phyloP scores from a whole-genome alignment of 2,329 filamentous ascomycete species.

The Teratosphaeriaceae sp. region DNA sequence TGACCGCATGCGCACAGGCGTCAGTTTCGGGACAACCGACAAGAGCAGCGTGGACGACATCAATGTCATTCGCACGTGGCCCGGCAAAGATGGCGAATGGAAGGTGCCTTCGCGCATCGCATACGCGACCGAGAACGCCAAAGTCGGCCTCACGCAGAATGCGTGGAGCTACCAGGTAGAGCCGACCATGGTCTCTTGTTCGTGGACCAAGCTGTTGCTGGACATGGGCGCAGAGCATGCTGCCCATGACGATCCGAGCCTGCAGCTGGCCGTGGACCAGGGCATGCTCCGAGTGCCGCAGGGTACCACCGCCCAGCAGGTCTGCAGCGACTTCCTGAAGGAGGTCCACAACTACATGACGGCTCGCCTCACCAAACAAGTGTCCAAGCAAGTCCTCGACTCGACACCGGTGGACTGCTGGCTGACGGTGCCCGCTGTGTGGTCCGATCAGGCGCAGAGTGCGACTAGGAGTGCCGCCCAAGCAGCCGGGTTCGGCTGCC shows the following conservation, averaged over 20 bases:
- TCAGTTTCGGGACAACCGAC: constrained; percentile 14
- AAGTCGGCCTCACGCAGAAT: neutral
- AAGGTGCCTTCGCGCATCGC: constrained; percentile 13
- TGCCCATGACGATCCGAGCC: constrained; percentile 9
- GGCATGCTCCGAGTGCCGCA: constrained; percentile 10
- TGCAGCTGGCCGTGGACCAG: constrained; percentile 10
- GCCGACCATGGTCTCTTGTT: constrained; percentile 9
- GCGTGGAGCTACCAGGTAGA: constrained; percentile 9
- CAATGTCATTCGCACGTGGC: constrained; percentile 12
- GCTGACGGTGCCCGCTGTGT: constrained; percentile 24
- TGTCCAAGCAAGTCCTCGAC: constrained; percentile 8
- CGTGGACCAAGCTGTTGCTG: constrained; percentile 14
- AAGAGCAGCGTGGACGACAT: constrained; percentile 13
- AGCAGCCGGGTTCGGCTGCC: constrained; percentile 15
- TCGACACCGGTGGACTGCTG: constrained; percentile 19
- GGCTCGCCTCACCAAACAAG: constrained; percentile 5
- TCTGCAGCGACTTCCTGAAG: constrained; percentile 8
- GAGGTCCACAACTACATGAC: constrained; percentile 9
- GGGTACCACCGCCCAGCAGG: constrained; percentile 5
- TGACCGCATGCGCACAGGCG: constrained; percentile 6
- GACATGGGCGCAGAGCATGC: constrained; percentile 5
- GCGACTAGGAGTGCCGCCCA: constrained; percentile 16
- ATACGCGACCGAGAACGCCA: constrained; percentile 11
- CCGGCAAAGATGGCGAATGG: constrained; percentile 10
- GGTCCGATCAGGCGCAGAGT: constrained; percentile 19